Conservation (phyloP, 768 basidiomycete genomes). For the Daedaleopsis nitida region DNA sequence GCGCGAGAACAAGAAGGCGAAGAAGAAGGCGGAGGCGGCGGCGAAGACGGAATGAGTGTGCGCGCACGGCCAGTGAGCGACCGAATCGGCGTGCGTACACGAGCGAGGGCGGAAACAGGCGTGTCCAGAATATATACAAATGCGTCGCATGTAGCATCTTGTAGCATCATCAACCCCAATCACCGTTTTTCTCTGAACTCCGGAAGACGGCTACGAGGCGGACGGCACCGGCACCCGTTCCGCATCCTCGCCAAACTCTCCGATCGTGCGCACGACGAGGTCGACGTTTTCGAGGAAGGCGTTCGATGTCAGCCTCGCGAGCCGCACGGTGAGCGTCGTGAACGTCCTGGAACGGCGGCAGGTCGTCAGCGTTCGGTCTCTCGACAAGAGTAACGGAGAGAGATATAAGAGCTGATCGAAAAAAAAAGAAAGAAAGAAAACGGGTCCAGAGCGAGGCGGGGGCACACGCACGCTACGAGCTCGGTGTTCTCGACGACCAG, state of each 20-base stretch:
- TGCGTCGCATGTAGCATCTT: constrained; percentile 19
- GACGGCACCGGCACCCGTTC: constrained; percentile 23
- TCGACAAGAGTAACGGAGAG: too few species aligned
- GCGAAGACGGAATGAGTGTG: constrained; percentile 37
- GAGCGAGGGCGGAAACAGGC: too few species aligned
- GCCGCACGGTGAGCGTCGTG: constrained; percentile 76
- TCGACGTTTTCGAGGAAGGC: constrained; percentile 90
- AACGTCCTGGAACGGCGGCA: constrained; percentile 53
- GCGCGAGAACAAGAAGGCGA: constrained; percentile 89
- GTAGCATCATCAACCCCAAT: constrained; percentile 12
- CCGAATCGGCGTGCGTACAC: constrained; percentile 5
- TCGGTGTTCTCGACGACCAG: constrained; percentile 66
- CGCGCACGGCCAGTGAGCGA: too few species aligned
- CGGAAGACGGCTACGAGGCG: neutral
- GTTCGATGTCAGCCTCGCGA: constrained; percentile 84
- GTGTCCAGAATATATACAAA: constrained; percentile 20
- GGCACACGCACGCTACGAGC: constrained; percentile 67
- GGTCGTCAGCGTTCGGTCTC: neutral
- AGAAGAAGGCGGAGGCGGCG: constrained; percentile 70
- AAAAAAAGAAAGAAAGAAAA: too few species aligned
- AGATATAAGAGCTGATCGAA: too few species aligned
- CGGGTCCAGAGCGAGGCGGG: too few species aligned
- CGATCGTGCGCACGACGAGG: constrained; percentile 79
- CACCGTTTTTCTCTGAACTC: neutral
- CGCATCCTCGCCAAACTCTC: constrained; percentile 76